Base-by-base conservation (phyloP, 2,329 filamentous ascomycete genomes). In the Fusarium humuli region DNA sequence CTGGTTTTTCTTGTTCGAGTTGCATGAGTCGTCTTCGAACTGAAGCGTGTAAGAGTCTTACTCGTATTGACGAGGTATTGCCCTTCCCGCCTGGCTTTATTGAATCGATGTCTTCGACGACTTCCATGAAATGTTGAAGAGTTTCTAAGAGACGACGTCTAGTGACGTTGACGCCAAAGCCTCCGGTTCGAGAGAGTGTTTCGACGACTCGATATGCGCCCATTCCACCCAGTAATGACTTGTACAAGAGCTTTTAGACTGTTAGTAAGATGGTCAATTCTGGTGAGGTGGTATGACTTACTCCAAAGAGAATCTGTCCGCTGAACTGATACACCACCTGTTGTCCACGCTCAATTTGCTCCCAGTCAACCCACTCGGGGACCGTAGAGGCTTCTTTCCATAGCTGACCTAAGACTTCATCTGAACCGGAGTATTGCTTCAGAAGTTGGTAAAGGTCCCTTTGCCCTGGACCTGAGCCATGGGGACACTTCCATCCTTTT, bases 281-380 rank as follows among this genome's bases (percentile, higher is more conserved):
- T 20, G 10, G n/a, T 16, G 45, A 41, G 45, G 20, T 27, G 29
- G n/a, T 20, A 37, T 40, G 37, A 72, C 79, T 73, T 75, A 84
- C 83, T 12, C 82, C 88, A 10, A 89, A 91, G 22, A 94, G 79
- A 23, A 87, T 86, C 1, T 91, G 87, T 0, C 88, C 89, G 20
- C 88, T 91, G 77, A 94, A 94, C 37, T 92, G 87, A 77, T 93
- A 94, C 75, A 94, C 93, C 1, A 94, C 87, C 71, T 92, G 87
- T 76, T 95, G 92, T 0, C 92, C 92, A 73, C 92, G 84, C 63
- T 85, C 83, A 59, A 95, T 90, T 75, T 94, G 91, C 3, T 86
- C 86, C 92, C 91, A 94, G 76, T 94, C 88, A 4, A 94, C 92
- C 91, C 92, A 94, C 1, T 86, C 83, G 0, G 92, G 92, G 6